Evolutionary conservation across 2,329 filamentous ascomycete species (phyloP).

Genomic region (Blastomyces percursus): DNA sequence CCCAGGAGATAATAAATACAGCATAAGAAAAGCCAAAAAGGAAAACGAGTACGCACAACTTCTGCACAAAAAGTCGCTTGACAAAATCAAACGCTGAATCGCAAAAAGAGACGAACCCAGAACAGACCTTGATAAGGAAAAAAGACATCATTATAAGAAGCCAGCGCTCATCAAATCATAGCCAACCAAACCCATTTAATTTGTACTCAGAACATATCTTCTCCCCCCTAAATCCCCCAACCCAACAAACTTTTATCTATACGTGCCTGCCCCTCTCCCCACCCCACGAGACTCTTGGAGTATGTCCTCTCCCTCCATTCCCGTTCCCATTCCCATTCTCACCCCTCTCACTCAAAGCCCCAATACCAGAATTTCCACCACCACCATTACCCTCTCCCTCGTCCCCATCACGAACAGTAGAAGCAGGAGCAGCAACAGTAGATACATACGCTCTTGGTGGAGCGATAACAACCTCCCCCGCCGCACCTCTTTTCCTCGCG

Average conservation of each 20-base stretch:
- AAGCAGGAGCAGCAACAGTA: constrained; percentile 1
- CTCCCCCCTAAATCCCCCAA: neutral
- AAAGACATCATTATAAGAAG: neutral
- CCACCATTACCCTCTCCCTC: constrained; percentile 6
- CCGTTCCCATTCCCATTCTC: constrained; percentile 12
- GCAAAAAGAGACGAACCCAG: neutral
- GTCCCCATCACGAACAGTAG: constrained; percentile 9
- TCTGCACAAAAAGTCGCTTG: neutral
- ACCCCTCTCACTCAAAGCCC: neutral
- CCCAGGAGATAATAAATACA: too few species aligned
- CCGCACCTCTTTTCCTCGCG: constrained; percentile 16
- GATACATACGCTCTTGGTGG: neutral
- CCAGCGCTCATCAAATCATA: neutral
- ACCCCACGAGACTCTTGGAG: constrained; percentile 9
- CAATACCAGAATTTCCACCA: constrained; percentile 9
- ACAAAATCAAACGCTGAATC: neutral
- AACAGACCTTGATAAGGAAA: neutral
- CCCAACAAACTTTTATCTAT: neutral
- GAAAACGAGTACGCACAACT: neutral
- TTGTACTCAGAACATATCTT: neutral
- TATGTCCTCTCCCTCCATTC: constrained; percentile 8
- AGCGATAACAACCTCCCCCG: constrained; percentile 9
- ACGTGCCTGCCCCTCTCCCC: constrained; percentile 7
- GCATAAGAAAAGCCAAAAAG: neutral
- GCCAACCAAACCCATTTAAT: neutral